Base-by-base conservation (phyloP, 768 basidiomycete species). In the Serendipita indica region DNA sequence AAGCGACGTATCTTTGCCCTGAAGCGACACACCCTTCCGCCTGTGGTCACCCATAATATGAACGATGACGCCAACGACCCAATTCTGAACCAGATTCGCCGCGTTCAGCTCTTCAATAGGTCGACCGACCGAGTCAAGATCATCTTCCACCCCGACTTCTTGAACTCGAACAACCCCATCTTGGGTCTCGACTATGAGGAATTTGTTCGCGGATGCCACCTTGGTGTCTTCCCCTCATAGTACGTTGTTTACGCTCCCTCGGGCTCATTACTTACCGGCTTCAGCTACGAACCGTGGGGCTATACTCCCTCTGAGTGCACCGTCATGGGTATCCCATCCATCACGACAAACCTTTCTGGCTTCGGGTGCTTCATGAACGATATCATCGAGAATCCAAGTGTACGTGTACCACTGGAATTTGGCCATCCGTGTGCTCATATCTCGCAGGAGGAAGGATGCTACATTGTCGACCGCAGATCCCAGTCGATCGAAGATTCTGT, bases 341-440 rank as follows among this genome's bases (percentile, higher is more conserved):
- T 98, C 57, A 98, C 96, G 13, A 99, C 96, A 57, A 99, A 99
- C 73, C 75, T 99, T 30, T 96, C 92, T 16, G 96, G 96, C 35
- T 98, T 98, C 63, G 96, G 96, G 3, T 91, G 88, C 69, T 97
- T 96, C 75, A 93, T 98, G 89, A 90, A 94, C 70, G 96, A 99
- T 67, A 76, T 98, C 25, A 92, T 99, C 64, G 94, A 99, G 63
- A 80, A 82, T 13, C 91, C 93, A 0, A 81, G 90, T 62, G 70
- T 64, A 45, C 16, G 60, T 60, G 63, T 52, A 63, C 34, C 45
- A 34, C 12, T 13, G 7, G 59, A 30, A 12, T 33, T 14, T n/a
- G 6, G 41, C 41, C 7, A 7, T 43, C n/a, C n/a, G 41, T 7
- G n/a, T 6, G 18, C 27, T 6, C 13, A 27, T n/a, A 34, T 5